A percentile compares a stretch with the other conserved stretches of the same genome.
Evolutionary conservation across 352 stramenopile genomes (phyloP).

Genomic region (Phytopythium cucurbitacearum): DNA sequence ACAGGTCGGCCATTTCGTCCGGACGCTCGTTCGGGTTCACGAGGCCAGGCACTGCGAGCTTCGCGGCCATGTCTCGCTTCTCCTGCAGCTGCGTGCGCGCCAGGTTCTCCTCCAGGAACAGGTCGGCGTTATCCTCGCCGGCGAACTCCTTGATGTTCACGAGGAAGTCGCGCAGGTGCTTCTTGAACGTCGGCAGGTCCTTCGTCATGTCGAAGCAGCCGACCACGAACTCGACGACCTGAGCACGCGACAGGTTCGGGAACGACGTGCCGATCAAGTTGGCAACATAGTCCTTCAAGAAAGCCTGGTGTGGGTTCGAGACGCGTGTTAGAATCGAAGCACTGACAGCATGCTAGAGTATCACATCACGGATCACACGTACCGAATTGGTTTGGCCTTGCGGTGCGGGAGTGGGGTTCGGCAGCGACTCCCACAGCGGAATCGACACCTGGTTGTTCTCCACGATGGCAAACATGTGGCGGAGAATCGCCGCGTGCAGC

Average conservation of each 20-base stretch:
- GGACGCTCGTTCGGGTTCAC: constrained; percentile 90
- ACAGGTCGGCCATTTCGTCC: constrained; percentile 88
- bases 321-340: not conserved
- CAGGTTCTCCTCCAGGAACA: constrained; percentile 96
- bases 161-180: constrained; percentile 98
- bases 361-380: constrained; percentile 6
- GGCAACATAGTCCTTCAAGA: constrained; percentile 96
- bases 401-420: constrained; percentile 56
- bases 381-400: constrained; percentile 79
- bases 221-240: constrained; percentile 96
- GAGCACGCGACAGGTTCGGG: constrained; percentile 91
- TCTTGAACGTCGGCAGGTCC: constrained; percentile 98
- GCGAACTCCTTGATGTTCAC: constrained; percentile 98
- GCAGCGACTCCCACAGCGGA: constrained; percentile 92
- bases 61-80: constrained; percentile 76
- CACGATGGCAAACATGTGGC: constrained; percentile 98
- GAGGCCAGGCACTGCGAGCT: constrained; percentile 87
- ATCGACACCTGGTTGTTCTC: constrained; percentile 95
- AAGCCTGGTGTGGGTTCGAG: constrained; percentile 38
- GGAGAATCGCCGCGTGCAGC: constrained; percentile 96
- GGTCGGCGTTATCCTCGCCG: constrained; percentile 95
- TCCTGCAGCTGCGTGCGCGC: constrained; percentile 83
- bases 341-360: not conserved
- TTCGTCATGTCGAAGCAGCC: constrained; percentile 98
- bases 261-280: constrained; percentile 97